A percentile compares a stretch with the other conserved stretches of the same genome.
These are phyloP conservation scores for Aspergillus puulaauensis DNA, from an alignment of 2,329 filamentous ascomycete genomes.

Conservation along the genomic window DNA sequence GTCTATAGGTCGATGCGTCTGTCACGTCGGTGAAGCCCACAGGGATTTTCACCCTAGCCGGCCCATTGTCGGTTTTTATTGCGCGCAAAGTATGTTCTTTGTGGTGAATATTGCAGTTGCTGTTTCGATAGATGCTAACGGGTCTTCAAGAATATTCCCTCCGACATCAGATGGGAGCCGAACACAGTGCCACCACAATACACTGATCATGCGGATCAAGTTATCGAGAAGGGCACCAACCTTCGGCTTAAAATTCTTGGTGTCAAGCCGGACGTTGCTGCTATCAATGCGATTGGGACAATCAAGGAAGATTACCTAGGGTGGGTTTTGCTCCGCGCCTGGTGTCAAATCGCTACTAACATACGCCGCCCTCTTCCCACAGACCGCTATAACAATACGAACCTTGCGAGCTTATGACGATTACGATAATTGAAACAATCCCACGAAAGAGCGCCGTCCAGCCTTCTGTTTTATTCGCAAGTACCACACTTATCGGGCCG, in stretches of 20 bases:
- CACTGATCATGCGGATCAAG: slow-evolving; percentile 90
- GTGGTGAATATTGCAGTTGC: slow-evolving; percentile 5
- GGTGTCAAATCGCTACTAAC: slow-evolving; percentile 14
- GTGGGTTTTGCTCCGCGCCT: slow-evolving; percentile 29
- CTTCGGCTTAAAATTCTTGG: slow-evolving; percentile 93
- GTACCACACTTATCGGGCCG: neutral
- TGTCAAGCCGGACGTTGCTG: slow-evolving; percentile 86
- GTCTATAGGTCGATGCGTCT: slow-evolving; percentile 79
- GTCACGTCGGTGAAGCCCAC: slow-evolving; percentile 88
- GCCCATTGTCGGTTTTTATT: slow-evolving; percentile 51
- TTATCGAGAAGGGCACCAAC: slow-evolving; percentile 91
- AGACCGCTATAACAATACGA: slow-evolving; percentile 35
- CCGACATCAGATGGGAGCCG: slow-evolving; percentile 89
- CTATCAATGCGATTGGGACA: slow-evolving; percentile 95
- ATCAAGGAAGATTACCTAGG: slow-evolving; percentile 73
- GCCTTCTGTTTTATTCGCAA: neutral
- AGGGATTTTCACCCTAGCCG: slow-evolving; percentile 67
- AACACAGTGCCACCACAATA: slow-evolving; percentile 97
- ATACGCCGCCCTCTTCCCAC: neutral
- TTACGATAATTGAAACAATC: slow-evolving; percentile 16
- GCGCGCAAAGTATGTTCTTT: slow-evolving; percentile 66
- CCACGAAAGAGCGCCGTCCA: slow-evolving; percentile 3
- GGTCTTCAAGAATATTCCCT: slow-evolving; percentile 62
- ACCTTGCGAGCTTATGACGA: slow-evolving; percentile 20
- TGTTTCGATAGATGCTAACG: slow-evolving; percentile 15